phyloP scores from a whole-genome alignment of 352 stramenopile species.

The Phytophthora europaea region DNA sequence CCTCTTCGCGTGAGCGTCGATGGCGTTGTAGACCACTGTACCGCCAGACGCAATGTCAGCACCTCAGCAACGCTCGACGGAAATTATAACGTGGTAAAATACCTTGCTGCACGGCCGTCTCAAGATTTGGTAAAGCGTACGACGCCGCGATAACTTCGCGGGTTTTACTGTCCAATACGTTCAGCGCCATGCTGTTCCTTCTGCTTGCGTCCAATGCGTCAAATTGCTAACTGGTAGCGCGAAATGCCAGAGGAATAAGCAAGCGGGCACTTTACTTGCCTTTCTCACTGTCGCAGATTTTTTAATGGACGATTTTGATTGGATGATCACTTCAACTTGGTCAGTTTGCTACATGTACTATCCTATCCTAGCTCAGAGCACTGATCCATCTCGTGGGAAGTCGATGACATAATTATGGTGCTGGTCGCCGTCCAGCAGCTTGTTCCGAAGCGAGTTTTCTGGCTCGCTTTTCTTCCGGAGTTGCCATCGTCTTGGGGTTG shows the following conservation, averaged over 20 bases:
- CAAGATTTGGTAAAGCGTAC: slow-evolving; percentile 68
- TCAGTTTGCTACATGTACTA: not conserved
- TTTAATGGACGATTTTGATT: not conserved
- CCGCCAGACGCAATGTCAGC: not conserved
- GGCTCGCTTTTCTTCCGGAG: slow-evolving; percentile 13
- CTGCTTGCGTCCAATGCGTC: not conserved
- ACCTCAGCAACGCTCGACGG: not conserved
- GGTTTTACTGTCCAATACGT: slow-evolving; percentile 45
- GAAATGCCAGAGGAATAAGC: slow-evolving; percentile 3
- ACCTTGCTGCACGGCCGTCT: slow-evolving; percentile 78
- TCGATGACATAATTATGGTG: slow-evolving; percentile 14
- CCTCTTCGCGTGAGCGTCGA: slow-evolving; percentile 65
- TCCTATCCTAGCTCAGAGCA: slow-evolving; percentile 8
- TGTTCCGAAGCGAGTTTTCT: slow-evolving; percentile 19
- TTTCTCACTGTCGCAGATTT: slow-evolving; percentile 31
- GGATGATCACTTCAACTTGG: slow-evolving; percentile 8
- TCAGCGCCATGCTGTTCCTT: slow-evolving; percentile 34
- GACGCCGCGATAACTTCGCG: slow-evolving; percentile 62
- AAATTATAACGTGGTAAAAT: not conserved
- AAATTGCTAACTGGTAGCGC: slow-evolving; percentile 21
- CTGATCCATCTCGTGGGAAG: slow-evolving; percentile 2
- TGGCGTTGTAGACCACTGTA: slow-evolving; percentile 78
- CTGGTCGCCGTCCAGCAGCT: slow-evolving; percentile 21
- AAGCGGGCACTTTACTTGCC: slow-evolving; percentile 10
- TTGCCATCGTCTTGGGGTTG: slow-evolving; percentile 22